Base-by-base conservation (phyloP, 106 monocot species). In the Acorus calamus region DNA sequence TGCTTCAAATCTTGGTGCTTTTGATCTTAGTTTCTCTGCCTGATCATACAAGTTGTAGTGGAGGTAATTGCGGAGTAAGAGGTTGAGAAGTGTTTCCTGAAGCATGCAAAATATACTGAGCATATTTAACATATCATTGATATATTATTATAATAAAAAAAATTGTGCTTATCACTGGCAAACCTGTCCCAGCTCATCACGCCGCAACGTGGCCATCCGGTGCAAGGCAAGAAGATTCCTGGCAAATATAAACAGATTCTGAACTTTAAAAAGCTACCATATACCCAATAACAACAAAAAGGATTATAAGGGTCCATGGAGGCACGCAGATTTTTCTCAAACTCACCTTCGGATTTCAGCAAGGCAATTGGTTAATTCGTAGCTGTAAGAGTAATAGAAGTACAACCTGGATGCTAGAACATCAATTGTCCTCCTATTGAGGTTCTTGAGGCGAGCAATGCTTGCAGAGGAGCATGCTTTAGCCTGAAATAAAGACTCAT, bases 1-100 rank as follows among this genome's bases (percentile, higher is more conserved):
- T 44, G 98, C 92, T 67, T 92, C 92, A 74, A 99, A 92, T 48
- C 80, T 76, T 28, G 92, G 98, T 65, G 92, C 98, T 69, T 92
- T 99, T 45, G 98, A 99, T 56, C 98, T 85, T 47, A 99, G 81
- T 54, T 99, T 99, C 68, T 99, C 98, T 56, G 98, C 92, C 59
- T 92, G 92, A 55, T 92, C 92, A 57, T 92, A 99, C 49, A 99
- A 83, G 74, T 99, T 99, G 73, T 99, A 92, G 57, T 99, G 98
- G 14, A 99, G 98, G 59, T 99, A 99, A 73, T 99, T 99, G 70
- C 92, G 85, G 59, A 99, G 98, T 46, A 99, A 77, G 57, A 99
- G 79, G 63, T 99, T 99, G 7, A 99, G 82, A 67, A 99, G 88
- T 9, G 98, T 99, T 72, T 99, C 98, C 98, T 99, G 83, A 69